Evolutionary conservation across 306 rosid species (phyloP), one percentile per base, ranked within the genome.

Genomic region (Quercus variabilis): DNA sequence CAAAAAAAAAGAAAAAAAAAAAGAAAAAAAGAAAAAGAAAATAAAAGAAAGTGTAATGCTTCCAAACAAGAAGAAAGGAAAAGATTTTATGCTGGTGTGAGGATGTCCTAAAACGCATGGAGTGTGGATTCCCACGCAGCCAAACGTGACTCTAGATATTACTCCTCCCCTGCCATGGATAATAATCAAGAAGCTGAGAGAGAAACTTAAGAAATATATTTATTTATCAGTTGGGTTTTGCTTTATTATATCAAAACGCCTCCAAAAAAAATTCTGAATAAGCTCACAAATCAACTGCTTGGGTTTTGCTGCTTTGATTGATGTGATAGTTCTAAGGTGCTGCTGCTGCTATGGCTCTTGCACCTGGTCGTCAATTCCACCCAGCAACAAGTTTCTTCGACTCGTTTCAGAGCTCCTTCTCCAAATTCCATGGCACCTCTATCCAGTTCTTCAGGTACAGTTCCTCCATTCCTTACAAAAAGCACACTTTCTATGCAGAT

Each of bases 301-400:
- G 54, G 54, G 54, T 49, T 12, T 49, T 49, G 5, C 54, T 12
- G 54, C 54, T 49, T 49, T 13, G 21, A 52, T 74, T 28, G 71
- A 74, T 78, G 80, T 8, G 3, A 19, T 68, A 35, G 6, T 68
- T 68, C 52, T 8, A 23, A 68, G 26, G 23, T 19, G 52, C 5
- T 63, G 15, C 12, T 63, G 15, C 28, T 4, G 18, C 72, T 38
- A 92, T 94, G 97, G 88, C 92, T 85, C 78, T 91, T 56, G 73
- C 80, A 54, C 94, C 97, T 84, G 84, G 88, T 75, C 95, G 97
- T 67, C 90, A 92, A 49, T 82, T 87, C 84, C 87, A 91, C 63
- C 94, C 99, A 20, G 73, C 86, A 17, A 5, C 92, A 18, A 83
- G 82, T 82, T 82, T 94, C 83, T 82, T 90, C 54, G 92, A 90